These are phyloP conservation scores for Xerophyta viscosa DNA, from an alignment of 106 monocot species.

Conservation along the genomic window DNA sequence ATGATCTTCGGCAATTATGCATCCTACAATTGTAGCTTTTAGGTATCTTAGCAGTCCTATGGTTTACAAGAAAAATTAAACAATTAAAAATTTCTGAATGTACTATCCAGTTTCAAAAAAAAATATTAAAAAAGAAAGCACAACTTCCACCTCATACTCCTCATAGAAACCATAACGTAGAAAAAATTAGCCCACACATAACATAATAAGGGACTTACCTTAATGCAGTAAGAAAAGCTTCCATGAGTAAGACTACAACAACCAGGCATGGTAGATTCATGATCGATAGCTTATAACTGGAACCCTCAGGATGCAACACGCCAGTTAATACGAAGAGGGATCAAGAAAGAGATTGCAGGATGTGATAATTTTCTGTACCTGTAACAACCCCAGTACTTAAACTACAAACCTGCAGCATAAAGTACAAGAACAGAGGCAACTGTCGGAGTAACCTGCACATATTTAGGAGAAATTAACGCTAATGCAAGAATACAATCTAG, in stretches of 20 bases:
- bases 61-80: too few relatives aligned
- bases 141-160: too few relatives aligned
- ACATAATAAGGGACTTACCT: too few relatives aligned
- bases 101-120: too few relatives aligned
- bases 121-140: too few relatives aligned
- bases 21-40: too few relatives aligned
- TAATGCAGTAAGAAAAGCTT: constrained; percentile 18
- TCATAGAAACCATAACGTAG: too few relatives aligned
- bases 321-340: constrained; percentile 8
- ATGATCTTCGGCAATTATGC: too few relatives aligned
- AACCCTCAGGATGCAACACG: constrained; percentile 11
- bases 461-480: not conserved
- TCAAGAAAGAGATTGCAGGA: constrained; percentile 9
- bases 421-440: constrained; percentile 43
- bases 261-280: not conserved
- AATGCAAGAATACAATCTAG: too few relatives aligned
- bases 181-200: too few relatives aligned
- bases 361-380: not conserved
- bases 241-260: constrained; percentile 23
- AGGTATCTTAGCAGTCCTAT: too few relatives aligned
- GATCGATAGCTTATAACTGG: not conserved
- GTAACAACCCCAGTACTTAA: constrained; percentile 5
- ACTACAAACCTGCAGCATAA: constrained; percentile 54
- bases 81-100: too few relatives aligned
- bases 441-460: constrained; percentile 38